Percentiles rank a stretch among this genome's conserved stretches.
phyloP scores from a whole-genome alignment of 2,329 filamentous ascomycete species.

The Neocucurbitaria cava region DNA sequence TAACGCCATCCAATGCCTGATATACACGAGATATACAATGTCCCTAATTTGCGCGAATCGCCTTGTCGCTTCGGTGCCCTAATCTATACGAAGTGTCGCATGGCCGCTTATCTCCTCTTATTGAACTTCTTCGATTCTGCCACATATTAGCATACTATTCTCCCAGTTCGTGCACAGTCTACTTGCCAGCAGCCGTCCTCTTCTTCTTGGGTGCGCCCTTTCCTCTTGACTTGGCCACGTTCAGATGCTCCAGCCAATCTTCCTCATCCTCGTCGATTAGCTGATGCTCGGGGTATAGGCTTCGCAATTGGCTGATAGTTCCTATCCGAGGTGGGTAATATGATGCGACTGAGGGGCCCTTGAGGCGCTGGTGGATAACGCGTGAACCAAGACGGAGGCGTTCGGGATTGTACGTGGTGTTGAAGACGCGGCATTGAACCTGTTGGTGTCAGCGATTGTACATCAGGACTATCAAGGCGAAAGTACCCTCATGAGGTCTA shows the following conservation, averaged over 20 bases:
- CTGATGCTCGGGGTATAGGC: conserved; percentile 71
- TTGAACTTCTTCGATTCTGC: conserved; percentile 56
- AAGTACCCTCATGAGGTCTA: conserved; percentile 79
- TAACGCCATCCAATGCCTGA: conserved; percentile 23
- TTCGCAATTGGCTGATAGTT: conserved; percentile 76
- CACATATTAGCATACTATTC: conserved; percentile 4
- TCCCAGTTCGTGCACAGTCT: background rate
- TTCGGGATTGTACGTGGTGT: conserved; percentile 87
- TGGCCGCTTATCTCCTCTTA: conserved; percentile 50
- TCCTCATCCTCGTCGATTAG: conserved; percentile 79
- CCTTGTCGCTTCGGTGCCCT: background rate
- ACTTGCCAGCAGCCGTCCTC: conserved; percentile 62
- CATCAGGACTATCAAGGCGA: background rate
- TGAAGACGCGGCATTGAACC: conserved; percentile 92
- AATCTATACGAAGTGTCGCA: background rate
- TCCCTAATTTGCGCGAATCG: background rate
- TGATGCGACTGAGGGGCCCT: conserved; percentile 79
- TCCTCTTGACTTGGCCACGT: conserved; percentile 63
- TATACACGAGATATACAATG: conserved; percentile 27
- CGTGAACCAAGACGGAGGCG: conserved; percentile 86
- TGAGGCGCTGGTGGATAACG: conserved; percentile 84
- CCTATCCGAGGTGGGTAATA: conserved; percentile 86
- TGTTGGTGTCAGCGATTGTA: conserved; percentile 48
- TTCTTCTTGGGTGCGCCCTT: conserved; percentile 94
- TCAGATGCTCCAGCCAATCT: conserved; percentile 77